These are phyloP conservation scores for Castanea sativa DNA, from an alignment of 306 rosid species.

Conservation along the genomic window DNA sequence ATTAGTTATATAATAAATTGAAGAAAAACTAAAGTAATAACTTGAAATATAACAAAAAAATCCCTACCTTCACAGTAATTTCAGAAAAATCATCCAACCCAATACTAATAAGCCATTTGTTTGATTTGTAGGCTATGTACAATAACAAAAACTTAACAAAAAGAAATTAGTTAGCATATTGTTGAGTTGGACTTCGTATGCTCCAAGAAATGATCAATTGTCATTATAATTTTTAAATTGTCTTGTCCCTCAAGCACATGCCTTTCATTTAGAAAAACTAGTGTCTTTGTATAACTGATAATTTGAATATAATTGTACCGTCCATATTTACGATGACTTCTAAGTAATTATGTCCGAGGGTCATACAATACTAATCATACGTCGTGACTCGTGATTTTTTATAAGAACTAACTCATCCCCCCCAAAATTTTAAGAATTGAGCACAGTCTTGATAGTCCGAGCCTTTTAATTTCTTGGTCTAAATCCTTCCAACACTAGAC, in stretches of 20 bases:
- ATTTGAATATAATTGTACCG: neutral
- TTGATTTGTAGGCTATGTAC: neutral
- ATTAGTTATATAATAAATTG: too few relatives aligned
- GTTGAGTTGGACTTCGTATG: too few relatives aligned
- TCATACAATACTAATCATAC: neutral
- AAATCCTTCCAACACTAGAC: neutral
- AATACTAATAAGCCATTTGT: neutral
- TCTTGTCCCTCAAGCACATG: neutral
- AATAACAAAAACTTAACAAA: too few relatives aligned
- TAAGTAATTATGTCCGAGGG: neutral
- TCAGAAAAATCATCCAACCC: neutral
- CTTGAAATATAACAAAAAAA: neutral
- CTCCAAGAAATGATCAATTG: neutral
- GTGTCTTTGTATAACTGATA: neutral
- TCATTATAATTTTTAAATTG: neutral
- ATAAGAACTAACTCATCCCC: neutral
- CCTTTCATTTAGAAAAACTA: neutral
- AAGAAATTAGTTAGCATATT: too few relatives aligned
- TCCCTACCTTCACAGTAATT: neutral
- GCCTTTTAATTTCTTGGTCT: neutral
- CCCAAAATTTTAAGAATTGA: neutral
- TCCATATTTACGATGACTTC: neutral
- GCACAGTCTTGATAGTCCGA: neutral
- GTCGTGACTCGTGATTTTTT: too few relatives aligned
- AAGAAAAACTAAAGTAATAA: too few relatives aligned